Evolutionary conservation across 2,329 filamentous ascomycete species (phyloP).

Genomic region (Pseudopithomyces maydicus): DNA sequence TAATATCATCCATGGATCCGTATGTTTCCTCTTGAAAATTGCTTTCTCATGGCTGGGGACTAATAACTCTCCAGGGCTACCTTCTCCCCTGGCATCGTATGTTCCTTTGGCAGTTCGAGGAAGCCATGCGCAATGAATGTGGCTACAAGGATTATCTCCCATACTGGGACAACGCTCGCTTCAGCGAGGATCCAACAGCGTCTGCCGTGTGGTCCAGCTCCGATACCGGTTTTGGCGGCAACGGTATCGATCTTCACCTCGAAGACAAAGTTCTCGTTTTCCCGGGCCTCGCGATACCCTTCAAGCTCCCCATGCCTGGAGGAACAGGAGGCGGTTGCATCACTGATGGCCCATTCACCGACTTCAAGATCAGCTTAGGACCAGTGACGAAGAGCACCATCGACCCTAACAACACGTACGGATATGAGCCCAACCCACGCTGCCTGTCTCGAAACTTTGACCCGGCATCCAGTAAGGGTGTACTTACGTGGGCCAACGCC

Average conservation of each 20-base stretch:
- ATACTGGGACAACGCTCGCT: constrained; percentile 25
- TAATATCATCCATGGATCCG: constrained; percentile 7
- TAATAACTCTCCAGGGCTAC: constrained; percentile 7
- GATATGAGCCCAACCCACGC: constrained; percentile 30
- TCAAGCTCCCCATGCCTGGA: constrained; percentile 9
- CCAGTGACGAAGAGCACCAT: constrained; percentile 47
- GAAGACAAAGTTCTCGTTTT: constrained; percentile 31
- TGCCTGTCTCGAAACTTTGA: constrained; percentile 42
- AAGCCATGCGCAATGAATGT: constrained; percentile 24
- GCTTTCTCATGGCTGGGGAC: not conserved
- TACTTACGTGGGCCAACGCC: constrained; percentile 23
- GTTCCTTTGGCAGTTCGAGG: constrained; percentile 20
- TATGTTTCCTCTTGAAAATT: not conserved
- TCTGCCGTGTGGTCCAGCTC: constrained; percentile 28
- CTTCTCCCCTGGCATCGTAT: constrained; percentile 25
- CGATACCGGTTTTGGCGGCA: constrained; percentile 39
- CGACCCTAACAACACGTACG: constrained; percentile 19
- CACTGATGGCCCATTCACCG: constrained; percentile 14
- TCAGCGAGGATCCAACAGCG: constrained; percentile 29
- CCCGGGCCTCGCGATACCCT: constrained; percentile 9
- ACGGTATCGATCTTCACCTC: constrained; percentile 18
- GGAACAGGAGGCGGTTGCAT: constrained; percentile 24
- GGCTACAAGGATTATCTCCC: constrained; percentile 23
- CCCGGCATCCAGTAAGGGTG: constrained; percentile 34
- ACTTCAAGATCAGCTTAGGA: constrained; percentile 48